Percentiles rank a stretch among this genome's conserved stretches.
Conservation (phyloP, 2,329 filamentous ascomycete species). For the Clarireedia hainanense region DNA sequence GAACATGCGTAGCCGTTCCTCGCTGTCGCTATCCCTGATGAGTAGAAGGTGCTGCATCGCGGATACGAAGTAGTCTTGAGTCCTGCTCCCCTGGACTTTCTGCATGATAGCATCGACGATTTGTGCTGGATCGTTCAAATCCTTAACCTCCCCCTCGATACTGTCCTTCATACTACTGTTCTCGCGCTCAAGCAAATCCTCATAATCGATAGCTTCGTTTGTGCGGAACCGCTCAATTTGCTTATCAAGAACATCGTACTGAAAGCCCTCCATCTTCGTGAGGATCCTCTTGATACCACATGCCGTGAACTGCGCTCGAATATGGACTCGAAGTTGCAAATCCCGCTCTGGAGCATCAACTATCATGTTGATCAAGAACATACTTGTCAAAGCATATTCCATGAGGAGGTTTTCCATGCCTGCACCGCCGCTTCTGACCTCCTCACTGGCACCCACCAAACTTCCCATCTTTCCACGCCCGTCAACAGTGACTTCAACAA, state of each 20-base stretch:
- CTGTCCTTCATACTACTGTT: slow-evolving; percentile 85
- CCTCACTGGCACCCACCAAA: slow-evolving; percentile 91
- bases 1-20: slow-evolving; percentile 91
- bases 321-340: slow-evolving; percentile 84
- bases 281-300: slow-evolving; percentile 92
- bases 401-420: slow-evolving; percentile 98
- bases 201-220: slow-evolving; percentile 96
- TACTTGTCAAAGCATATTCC: slow-evolving; percentile 94
- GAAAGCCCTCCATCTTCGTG: slow-evolving; percentile 95
- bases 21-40: slow-evolving; percentile 83
- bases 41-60: slow-evolving; percentile 91
- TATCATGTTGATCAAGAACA: slow-evolving; percentile 95
- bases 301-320: slow-evolving; percentile 90
- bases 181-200: slow-evolving; percentile 90
- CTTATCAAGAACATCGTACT: slow-evolving; percentile 97
- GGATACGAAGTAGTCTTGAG: slow-evolving; percentile 93
- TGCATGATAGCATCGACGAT: slow-evolving; percentile 90
- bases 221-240: slow-evolving; percentile 89
- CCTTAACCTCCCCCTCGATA: slow-evolving; percentile 59
- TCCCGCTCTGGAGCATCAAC: slow-evolving; percentile 86
- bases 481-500: slow-evolving; percentile 94
- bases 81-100: slow-evolving; percentile 73
- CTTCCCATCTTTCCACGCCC: slow-evolving; percentile 98
- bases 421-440: slow-evolving; percentile 90
- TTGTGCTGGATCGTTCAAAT: slow-evolving; percentile 85